Base-by-base conservation (phyloP, 164 flowering plant species). In the Hamamelis virginiana region DNA sequence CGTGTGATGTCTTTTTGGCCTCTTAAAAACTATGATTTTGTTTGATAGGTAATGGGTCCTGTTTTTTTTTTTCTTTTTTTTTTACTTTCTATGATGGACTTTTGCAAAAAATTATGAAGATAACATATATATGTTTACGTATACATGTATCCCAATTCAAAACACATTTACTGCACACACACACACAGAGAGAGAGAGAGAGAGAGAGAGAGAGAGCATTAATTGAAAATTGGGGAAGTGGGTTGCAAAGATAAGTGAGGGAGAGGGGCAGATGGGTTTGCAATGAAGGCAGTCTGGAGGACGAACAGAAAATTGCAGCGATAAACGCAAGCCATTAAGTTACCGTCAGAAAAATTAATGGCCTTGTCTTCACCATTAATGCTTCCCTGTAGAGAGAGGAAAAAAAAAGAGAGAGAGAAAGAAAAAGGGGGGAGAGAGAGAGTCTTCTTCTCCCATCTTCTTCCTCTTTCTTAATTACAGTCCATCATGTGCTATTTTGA, bases 271-370 rank as follows among this genome's bases (percentile, higher is more conserved):
- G 41, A 33, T 33, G 41, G 66, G 81, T 25, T 65, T 77, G 81
- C 84, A 82, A 76, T 80, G 75, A 81, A 85, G 75, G 83, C 67
- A 46, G 75, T 50, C 58, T 33, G 65, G 72, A 77, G 46, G 65
- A 53, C 28, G 79, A 80, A 67, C 75, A 83, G 86, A 80, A 83
- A 76, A 76, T 67, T 79, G 88, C 83, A 83, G 86, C 71, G 85
- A 86, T 81, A 74, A 83, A 77, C 76, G 74, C 82, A 74, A 76
- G 75, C 67, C 76, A 69, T 82, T 82, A 81, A 81, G 68, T 76
- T 77, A 69, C 65, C 73, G 74, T 77, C 83, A 81, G 83, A 75
- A 65, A 74, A 68, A 72, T 85, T 80, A 80, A 83, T 82, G 86
- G 75, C 51, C 65, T 66, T 59, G 60, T 71, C 69, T 28, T 50